A percentile compares a stretch with the other conserved stretches of the same genome.
Conservation (phyloP, 1,284 basidiomycete genomes). For the Malassezia cuniculi region DNA sequence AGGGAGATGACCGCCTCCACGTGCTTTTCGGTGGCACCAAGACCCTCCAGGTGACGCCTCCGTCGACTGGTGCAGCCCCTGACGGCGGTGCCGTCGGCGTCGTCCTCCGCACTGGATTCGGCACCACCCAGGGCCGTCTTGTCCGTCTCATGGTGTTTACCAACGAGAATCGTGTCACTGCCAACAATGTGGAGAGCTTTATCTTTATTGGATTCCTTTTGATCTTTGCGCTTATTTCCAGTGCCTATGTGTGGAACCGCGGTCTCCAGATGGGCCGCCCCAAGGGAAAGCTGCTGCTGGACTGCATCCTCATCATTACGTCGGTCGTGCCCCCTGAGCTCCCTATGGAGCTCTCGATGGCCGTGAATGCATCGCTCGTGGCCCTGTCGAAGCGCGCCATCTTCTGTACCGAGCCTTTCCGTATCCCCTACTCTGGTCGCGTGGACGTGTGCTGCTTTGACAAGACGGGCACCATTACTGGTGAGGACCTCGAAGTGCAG, state of each 20-base stretch:
- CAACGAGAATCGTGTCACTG: conserved; percentile 41
- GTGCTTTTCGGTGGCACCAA: conserved; percentile 45
- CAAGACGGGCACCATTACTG: conserved; percentile 45
- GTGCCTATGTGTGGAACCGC: conserved; percentile 39
- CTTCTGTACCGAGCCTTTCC: conserved; percentile 45
- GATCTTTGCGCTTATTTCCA: conserved; percentile 41
- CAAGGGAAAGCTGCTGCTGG: conserved; percentile 43
- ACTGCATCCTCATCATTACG: conserved; percentile 44
- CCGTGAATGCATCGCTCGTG: conserved; percentile 50
- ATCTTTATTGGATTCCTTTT: conserved; percentile 44
- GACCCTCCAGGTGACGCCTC: conserved; percentile 37
- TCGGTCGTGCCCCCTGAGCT: conserved; percentile 44
- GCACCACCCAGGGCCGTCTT: conserved; percentile 43
- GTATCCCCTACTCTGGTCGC: conserved; percentile 42
- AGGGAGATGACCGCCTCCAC: conserved; percentile 39
- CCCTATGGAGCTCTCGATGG: conserved; percentile 45
- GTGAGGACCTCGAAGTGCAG: conserved; percentile 42
- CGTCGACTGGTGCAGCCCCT: conserved; percentile 23
- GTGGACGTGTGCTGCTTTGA: conserved; percentile 46
- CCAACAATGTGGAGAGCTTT: conserved; percentile 43
- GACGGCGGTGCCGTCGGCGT: conserved; percentile 37
- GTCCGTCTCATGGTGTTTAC: conserved; percentile 45
- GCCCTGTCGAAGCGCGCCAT: conserved; percentile 68
- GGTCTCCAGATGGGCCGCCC: conserved; percentile 39
- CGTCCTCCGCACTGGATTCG: conserved; percentile 43